Evolutionary conservation across 2,329 filamentous ascomycete species (phyloP).

Genomic region (Fusarium sp.): DNA sequence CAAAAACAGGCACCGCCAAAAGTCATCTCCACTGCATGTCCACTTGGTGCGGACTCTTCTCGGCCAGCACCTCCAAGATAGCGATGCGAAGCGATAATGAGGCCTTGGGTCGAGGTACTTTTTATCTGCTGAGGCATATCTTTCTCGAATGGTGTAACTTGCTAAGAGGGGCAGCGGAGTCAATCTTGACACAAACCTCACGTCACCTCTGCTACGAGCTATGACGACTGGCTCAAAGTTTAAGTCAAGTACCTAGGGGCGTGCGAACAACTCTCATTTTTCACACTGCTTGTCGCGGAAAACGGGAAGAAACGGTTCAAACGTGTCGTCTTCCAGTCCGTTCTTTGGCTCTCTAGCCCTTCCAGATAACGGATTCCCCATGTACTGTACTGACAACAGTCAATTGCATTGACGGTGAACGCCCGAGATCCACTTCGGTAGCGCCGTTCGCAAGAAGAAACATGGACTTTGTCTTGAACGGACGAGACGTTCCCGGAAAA

Average conservation of each 20-base stretch:
- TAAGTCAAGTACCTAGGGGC: not conserved
- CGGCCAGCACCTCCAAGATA: conserved; percentile 30
- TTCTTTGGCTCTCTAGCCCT: conserved; percentile 10
- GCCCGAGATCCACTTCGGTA: conserved; percentile 36
- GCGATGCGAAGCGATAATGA: not conserved
- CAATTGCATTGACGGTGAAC: conserved; percentile 34
- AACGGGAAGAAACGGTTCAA: conserved; percentile 32
- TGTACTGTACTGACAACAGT: not conserved
- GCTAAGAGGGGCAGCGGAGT: conserved; percentile 34
- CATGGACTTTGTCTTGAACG: conserved; percentile 8
- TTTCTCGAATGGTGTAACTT: conserved; percentile 31
- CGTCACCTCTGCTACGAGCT: conserved; percentile 19
- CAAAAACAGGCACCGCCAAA: conserved; percentile 23
- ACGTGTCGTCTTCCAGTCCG: conserved; percentile 14
- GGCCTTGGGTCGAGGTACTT: not conserved
- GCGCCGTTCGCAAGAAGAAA: conserved; percentile 21
- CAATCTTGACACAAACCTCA: conserved; percentile 24
- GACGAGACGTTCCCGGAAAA: conserved; percentile 2
- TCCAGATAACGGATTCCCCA: conserved; percentile 25
- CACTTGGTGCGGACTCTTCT: conserved; percentile 38
- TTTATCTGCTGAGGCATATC: conserved; percentile 31
- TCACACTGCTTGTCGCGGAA: conserved; percentile 27
- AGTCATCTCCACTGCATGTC: not conserved
- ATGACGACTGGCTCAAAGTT: conserved; percentile 30
- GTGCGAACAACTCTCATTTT: not conserved